Base-by-base conservation (phyloP, 2,329 filamentous ascomycete genomes). In the Neopestalotiopsis sp. region DNA sequence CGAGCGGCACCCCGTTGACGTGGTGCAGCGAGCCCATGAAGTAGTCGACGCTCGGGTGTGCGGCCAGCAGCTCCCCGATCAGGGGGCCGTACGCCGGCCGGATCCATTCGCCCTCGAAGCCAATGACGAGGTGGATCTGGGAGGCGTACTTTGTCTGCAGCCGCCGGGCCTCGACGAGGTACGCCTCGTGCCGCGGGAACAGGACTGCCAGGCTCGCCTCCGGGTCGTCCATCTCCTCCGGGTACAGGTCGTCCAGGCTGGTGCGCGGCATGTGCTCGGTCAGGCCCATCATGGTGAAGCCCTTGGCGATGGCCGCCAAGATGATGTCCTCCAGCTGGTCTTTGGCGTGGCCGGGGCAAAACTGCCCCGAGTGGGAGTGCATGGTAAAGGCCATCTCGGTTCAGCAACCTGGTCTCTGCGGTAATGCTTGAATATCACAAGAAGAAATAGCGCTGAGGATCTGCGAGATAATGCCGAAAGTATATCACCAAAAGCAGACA, bases 351-450 rank as follows among this genome's bases (percentile, higher is more conserved):
- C 92, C 90, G 10, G 91, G 91, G 84, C 96, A 99, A 84, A 99
- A 99, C 80, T 99, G 94, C 72, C 96, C 96, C 49, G 96, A 98
- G 83, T 99, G 96, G 77, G 94, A 97, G 82, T 99, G 96, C 85
- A 98, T 97, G 4, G 96, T 97, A 83, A 97, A 97, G 1, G 95
- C 95, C 96, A 98, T 98, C 66, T 58, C 77, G 71, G n/a, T 9
- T 24, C 20, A 9, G n/a, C 45, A 7, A 9, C n/a, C 20, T 52
- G 17, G 4, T 52, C 24, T 52, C 45, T 49, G 13, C 17, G 9
- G 45, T n/a, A 52, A 24, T n/a, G 45, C 3, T 24, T 52, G 10
- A 38, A 38, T 38, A 10, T 38, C 1, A 52, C 9, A 6, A 7
- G n/a, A 17, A 24, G 6, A 1, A 38, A 38, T 38, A 38, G 34